A percentile compares a stretch with the other conserved stretches of the same genome.
These are phyloP conservation scores for Solanum appendiculatum DNA, from an alignment of 257 asterid genomes.

Conservation along the genomic window DNA sequence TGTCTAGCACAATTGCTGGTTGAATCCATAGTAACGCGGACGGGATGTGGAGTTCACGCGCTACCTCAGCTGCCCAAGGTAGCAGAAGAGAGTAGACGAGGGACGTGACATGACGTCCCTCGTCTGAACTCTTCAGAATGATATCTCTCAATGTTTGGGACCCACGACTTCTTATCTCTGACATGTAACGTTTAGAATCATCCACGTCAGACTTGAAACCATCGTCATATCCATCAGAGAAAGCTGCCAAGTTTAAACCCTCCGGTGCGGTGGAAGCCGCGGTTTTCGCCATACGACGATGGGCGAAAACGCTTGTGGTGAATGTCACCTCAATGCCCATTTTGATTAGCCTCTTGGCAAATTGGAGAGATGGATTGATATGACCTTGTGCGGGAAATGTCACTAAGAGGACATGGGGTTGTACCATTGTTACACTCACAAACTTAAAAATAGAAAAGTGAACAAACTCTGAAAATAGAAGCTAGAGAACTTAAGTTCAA, in stretches of 20 bases:
- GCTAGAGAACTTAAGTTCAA: not conserved
- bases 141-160: constrained; percentile 3
- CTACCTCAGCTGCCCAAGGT: constrained; percentile 25
- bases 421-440: not conserved
- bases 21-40: constrained; percentile 28
- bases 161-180: constrained; percentile 8
- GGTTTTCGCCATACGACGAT: not conserved
- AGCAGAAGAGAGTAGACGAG: constrained; percentile 16
- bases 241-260: constrained; percentile 8
- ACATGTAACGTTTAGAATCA: constrained; percentile 3
- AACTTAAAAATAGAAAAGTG: not conserved
- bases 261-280: not conserved
- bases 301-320: constrained; percentile 5
- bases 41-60: constrained; percentile 24
- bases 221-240: constrained; percentile 15
- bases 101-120: constrained; percentile 11
- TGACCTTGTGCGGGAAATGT: constrained; percentile 26
- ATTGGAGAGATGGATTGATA: constrained; percentile 18
- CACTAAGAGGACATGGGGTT: constrained; percentile 11
- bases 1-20: constrained; percentile 20
- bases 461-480: not conserved
- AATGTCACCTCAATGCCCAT: constrained; percentile 14
- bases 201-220: not conserved
- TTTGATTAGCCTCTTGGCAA: constrained; percentile 10
- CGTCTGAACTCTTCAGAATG: not conserved